These are phyloP conservation scores for Sanghuangporus baumii DNA, from an alignment of 1,284 basidiomycete species.

Conservation along the genomic window DNA sequence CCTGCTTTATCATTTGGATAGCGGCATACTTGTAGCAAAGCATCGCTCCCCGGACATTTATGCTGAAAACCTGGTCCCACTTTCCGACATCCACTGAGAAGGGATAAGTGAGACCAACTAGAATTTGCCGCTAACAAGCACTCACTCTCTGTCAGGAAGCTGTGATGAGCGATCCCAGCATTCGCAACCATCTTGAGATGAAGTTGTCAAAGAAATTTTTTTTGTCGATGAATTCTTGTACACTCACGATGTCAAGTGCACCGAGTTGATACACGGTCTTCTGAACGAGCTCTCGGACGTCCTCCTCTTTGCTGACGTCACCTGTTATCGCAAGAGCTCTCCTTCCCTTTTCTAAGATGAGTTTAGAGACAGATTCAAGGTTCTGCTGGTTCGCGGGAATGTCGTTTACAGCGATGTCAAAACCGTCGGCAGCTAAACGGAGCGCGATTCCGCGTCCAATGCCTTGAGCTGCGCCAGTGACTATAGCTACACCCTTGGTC, in stretches of 20 bases:
- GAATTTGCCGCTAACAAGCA: neutral
- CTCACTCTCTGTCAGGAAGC: slow-evolving; percentile 4
- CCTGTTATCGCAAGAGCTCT: neutral
- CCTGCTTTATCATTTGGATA: slow-evolving; percentile 21
- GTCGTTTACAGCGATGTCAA: slow-evolving; percentile 19
- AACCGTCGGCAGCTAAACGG: slow-evolving; percentile 19
- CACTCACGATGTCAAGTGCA: slow-evolving; percentile 11
- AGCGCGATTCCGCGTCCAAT: slow-evolving; percentile 20
- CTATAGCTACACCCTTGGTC: slow-evolving; percentile 9
- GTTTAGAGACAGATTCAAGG: slow-evolving; percentile 1
- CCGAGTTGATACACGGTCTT: slow-evolving; percentile 9
- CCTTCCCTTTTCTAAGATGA: slow-evolving; percentile 3
- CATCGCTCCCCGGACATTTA: slow-evolving; percentile 19
- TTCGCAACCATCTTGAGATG: slow-evolving; percentile 19
- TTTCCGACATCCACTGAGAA: slow-evolving; percentile 15
- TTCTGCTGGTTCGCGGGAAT: slow-evolving; percentile 1
- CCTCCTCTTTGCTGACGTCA: slow-evolving; percentile 7
- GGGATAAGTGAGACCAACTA: neutral
- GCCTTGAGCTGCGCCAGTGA: slow-evolving; percentile 22
- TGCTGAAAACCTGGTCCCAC: slow-evolving; percentile 16
- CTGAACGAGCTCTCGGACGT: slow-evolving; percentile 6
- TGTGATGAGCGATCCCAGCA: slow-evolving; percentile 12
- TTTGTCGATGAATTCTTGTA: neutral
- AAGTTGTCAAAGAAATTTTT: neutral
- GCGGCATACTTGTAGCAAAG: slow-evolving; percentile 22